These are phyloP conservation scores for Ciborinia camelliae DNA, from an alignment of 2,329 filamentous ascomycete genomes.

Conservation along the genomic window DNA sequence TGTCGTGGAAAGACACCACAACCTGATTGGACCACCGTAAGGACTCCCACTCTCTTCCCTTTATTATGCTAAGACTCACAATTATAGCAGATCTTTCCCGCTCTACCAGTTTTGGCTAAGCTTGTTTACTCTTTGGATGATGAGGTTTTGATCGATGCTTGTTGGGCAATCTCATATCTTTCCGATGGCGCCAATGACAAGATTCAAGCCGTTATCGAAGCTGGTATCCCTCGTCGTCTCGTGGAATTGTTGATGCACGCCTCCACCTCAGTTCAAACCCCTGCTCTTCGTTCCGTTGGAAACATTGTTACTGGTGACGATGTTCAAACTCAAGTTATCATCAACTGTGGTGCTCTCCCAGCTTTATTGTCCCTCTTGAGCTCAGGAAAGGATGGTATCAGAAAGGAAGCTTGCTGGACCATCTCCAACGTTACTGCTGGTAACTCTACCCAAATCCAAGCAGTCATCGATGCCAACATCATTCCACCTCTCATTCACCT, in stretches of 20 bases:
- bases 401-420: slow-evolving; percentile 99
- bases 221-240: slow-evolving; percentile 90
- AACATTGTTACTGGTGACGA: slow-evolving; percentile 99
- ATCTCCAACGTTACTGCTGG: slow-evolving; percentile 99
- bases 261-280: slow-evolving; percentile 96
- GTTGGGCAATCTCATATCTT: slow-evolving; percentile 98
- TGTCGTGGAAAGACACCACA: slow-evolving; percentile 99
- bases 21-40: slow-evolving; percentile 93
- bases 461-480: slow-evolving; percentile 94
- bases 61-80: slow-evolving; percentile 32
- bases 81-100: slow-evolving; percentile 74
- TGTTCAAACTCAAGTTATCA: slow-evolving; percentile 98
- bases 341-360: slow-evolving; percentile 92
- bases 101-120: slow-evolving; percentile 91
- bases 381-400: slow-evolving; percentile 97
- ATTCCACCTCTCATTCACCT: slow-evolving; percentile 95
- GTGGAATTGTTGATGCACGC: slow-evolving; percentile 98
- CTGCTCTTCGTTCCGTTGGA: slow-evolving; percentile 91
- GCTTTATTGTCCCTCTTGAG: slow-evolving; percentile 91
- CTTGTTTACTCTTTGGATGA: slow-evolving; percentile 98
- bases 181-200: slow-evolving; percentile 98
- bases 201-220: slow-evolving; percentile 98
- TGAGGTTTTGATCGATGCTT: slow-evolving; percentile 96
- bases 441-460: slow-evolving; percentile 96
- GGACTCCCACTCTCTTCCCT: slow-evolving; percentile 37